Conservation (phyloP, 1,139 yeast genomes). For the Candida tetrigidarum region DNA sequence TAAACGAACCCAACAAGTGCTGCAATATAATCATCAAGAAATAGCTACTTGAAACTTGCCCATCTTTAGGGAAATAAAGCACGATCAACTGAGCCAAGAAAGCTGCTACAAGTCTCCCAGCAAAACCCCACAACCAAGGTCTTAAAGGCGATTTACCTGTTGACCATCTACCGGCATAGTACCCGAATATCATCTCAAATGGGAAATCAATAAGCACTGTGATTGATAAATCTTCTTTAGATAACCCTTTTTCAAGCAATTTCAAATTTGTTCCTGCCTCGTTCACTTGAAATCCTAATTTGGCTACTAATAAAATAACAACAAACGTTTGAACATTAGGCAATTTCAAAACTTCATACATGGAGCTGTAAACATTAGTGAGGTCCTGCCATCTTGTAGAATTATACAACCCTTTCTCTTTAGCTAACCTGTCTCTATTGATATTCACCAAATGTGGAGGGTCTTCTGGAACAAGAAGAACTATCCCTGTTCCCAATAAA, state of each 20-base stretch:
- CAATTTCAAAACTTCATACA: constrained; percentile 76
- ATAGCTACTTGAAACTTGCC: constrained; percentile 50
- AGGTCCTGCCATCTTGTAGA: constrained; percentile 33
- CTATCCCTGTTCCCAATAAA: constrained; percentile 60
- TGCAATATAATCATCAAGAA: constrained; percentile 75
- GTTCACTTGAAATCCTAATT: constrained; percentile 93
- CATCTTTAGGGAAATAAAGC: constrained; percentile 66
- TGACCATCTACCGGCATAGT: constrained; percentile 96
- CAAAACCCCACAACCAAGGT: constrained; percentile 90
- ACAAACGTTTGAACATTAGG: constrained; percentile 80
- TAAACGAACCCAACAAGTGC: constrained; percentile 85
- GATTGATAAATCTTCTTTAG: constrained; percentile 91
- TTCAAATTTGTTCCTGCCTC: constrained; percentile 96
- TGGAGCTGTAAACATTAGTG: constrained; percentile 65
- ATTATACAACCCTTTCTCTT: constrained; percentile 37
- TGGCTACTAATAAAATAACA: constrained; percentile 74
- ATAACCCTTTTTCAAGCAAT: constrained; percentile 88
- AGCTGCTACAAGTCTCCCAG: constrained; percentile 85
- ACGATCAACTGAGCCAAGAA: constrained; percentile 75
- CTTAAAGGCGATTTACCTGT: constrained; percentile 69
- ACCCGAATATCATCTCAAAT: constrained; percentile 92
- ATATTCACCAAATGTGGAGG: constrained; percentile 53
- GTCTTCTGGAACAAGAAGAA: constrained; percentile 66
- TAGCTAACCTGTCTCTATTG: constrained; percentile 44
- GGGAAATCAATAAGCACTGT: constrained; percentile 96